phyloP scores from a whole-genome alignment of 495 filamentous ascomycete genomes.

The Penicillium bialowiezense region DNA sequence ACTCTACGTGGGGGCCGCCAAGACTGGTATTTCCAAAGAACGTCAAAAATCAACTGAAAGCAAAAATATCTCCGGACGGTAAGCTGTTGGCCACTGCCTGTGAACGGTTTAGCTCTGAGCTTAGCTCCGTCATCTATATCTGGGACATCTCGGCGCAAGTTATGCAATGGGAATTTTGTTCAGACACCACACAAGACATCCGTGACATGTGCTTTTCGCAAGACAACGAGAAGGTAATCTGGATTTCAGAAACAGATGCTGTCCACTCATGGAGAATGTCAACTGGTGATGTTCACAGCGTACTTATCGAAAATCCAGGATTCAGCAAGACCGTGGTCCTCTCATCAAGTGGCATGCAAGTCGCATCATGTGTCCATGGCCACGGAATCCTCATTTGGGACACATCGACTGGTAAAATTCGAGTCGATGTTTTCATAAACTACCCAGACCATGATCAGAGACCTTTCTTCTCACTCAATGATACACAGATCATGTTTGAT shows the following conservation, averaged over 20 bases:
- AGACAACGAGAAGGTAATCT: no score
- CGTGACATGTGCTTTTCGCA: no score
- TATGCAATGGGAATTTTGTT: no score
- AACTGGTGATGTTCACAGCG: conserved; percentile 2
- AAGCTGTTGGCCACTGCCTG: no score
- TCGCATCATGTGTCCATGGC: not conserved
- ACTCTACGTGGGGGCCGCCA: not conserved
- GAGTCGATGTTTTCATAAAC: no score
- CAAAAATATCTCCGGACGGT: no score
- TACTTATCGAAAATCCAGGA: conserved; percentile 17
- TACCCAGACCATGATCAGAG: no score
- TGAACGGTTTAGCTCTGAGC: no score
- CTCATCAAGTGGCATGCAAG: conserved; percentile 14
- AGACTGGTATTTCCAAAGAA: not conserved
- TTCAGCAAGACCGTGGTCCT: conserved; percentile 19
- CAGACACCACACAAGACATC: no score
- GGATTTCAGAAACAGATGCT: conserved; percentile 15
- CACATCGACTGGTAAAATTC: not conserved
- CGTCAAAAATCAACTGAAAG: conserved; percentile 1
- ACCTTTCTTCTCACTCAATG: not conserved
- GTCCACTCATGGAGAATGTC: conserved; percentile 17
- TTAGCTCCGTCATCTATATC: no score
- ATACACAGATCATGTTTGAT: not conserved
- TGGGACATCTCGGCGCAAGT: no score
- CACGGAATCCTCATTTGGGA: not conserved